phyloP scores from a whole-genome alignment of 1,284 basidiomycete genomes.

The Amylostereum chailletii region DNA sequence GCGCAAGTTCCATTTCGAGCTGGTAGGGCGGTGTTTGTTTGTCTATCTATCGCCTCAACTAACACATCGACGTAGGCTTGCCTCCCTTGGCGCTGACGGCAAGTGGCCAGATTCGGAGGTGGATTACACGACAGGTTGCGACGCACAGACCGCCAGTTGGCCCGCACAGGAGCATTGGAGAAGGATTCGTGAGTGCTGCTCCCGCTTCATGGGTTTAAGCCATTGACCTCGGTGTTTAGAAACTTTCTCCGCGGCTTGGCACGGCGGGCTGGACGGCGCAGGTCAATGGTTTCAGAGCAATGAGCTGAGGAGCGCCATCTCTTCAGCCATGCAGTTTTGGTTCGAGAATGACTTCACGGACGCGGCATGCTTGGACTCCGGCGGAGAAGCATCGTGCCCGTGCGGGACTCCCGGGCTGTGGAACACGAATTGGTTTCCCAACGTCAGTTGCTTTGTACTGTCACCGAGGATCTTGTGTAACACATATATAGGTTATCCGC shows the following conservation, averaged over 20 bases:
- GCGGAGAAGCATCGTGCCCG: constrained; percentile 40
- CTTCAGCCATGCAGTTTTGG: constrained; percentile 53
- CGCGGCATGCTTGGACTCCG: constrained; percentile 40
- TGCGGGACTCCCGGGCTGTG: constrained; percentile 48
- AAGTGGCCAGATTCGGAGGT: constrained; percentile 47
- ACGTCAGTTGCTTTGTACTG: constrained; percentile 24
- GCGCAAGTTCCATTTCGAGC: constrained; percentile 15
- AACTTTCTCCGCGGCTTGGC: constrained; percentile 47
- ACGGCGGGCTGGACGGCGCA: constrained; percentile 35
- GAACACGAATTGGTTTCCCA: constrained; percentile 68
- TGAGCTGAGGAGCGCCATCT: constrained; percentile 30
- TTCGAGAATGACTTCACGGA: constrained; percentile 50
- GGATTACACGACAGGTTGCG: constrained; percentile 51
- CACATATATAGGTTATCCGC: constrained; percentile 38
- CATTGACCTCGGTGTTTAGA: constrained; percentile 10
- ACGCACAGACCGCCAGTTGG: constrained; percentile 54
- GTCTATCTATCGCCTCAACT: background rate
- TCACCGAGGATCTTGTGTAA: background rate
- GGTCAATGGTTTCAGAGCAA: constrained; percentile 31
- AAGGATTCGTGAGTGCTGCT: constrained; percentile 37
- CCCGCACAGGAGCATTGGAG: constrained; percentile 56
- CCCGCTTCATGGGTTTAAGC: background rate
- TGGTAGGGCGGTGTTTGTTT: constrained; percentile 13
- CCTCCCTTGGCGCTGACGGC: constrained; percentile 35
- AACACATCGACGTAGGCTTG: constrained; percentile 25